Evolutionary conservation across 2,329 filamentous ascomycete genomes (phyloP), one percentile per base, ranked within the genome.

Genomic region (Podosphaera aphanis): DNA sequence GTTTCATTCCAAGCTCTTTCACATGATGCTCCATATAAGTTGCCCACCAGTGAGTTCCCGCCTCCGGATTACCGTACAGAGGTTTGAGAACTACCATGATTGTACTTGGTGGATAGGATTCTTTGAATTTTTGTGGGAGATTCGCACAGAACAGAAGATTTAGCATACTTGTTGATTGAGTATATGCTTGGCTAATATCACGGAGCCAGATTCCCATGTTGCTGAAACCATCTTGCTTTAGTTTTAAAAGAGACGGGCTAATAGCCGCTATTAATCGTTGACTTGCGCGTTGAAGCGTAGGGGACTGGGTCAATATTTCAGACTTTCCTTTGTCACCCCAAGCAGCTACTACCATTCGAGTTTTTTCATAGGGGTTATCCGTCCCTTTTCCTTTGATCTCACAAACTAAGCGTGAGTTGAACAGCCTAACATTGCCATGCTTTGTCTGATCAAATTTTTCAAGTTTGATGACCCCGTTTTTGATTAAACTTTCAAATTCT

Each of bases 291-390:
- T 25, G 23, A 5, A 25, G 23, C 23, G 23, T 25, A 5, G 23
- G 23, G 4, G 23, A 25, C 8, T 25, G 23, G 23, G 23, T 25
- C 4, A 25, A 8, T 25, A 25, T 25, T 4, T 31, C 25, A 2
- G 20, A 16, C 21, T 49, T 49, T 29, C 37, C 43, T 13, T 46
- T 11, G 23, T 49, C 48, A 13, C 45, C 45, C 23, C 46, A 49
- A 2, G n/a, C 46, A 21, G 43, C 43, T 13, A 48, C 18, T 27
- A 45, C 43, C 21, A 45, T 36, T 25, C 43, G 21, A 2, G 43
- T 23, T 38, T 45, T 45, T 25, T 45, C 31, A 38, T 37, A 45
- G 2, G 43, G 39, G 11, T 4, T 2, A 42, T n/a, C 8, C 19
- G 20, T 25, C 4, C 23, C 23, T 25, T 42, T 42, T 4, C 21